Percentiles rank a stretch among this genome's conserved stretches.
Evolutionary conservation across 768 basidiomycete species (phyloP).

Genomic region (Mycena alexandri): DNA sequence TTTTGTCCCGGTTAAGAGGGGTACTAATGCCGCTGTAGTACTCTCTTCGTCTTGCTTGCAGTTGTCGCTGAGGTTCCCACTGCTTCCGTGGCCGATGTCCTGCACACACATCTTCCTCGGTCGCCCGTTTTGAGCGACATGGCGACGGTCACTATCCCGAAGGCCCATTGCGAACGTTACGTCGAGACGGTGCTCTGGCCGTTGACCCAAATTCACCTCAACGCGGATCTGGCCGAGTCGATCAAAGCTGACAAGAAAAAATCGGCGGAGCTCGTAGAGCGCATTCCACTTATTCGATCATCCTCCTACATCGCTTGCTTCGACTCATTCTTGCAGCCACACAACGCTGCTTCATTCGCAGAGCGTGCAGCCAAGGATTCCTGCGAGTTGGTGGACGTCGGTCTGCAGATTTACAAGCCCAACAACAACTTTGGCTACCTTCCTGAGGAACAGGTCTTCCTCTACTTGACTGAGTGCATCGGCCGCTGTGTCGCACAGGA

Average conservation of each 20-base stretch:
- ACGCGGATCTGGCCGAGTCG: conserved; percentile 21
- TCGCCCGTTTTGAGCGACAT: conserved; percentile 35
- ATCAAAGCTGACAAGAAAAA: conserved; percentile 32
- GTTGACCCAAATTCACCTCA: conserved; percentile 27
- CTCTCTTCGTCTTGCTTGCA: conserved; percentile 36
- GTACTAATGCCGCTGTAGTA: conserved; percentile 25
- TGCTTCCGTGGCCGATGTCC: conserved; percentile 21
- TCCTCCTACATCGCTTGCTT: conserved; percentile 28
- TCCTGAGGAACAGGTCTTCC: conserved; percentile 26
- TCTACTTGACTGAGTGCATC: conserved; percentile 31
- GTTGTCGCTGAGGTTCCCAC: conserved; percentile 23
- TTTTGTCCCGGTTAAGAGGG: conserved; percentile 18
- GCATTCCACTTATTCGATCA: conserved; percentile 25
- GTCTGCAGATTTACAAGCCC: conserved; percentile 20
- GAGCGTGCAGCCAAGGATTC: conserved; percentile 28
- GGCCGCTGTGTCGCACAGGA: conserved; percentile 32
- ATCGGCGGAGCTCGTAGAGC: conserved; percentile 31
- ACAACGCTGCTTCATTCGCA: conserved; percentile 31
- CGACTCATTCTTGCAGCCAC: conserved; percentile 22
- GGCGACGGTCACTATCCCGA: conserved; percentile 35
- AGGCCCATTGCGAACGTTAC: conserved; percentile 31
- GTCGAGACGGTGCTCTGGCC: conserved; percentile 37
- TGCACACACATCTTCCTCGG: conserved; percentile 19
- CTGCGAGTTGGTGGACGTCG: conserved; percentile 16
- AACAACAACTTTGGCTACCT: conserved; percentile 17